Evolutionary conservation across 176 grass and related monocot genomes (phyloP), one percentile per base, ranked within the genome.

Genomic region (Olyra latifolia): DNA sequence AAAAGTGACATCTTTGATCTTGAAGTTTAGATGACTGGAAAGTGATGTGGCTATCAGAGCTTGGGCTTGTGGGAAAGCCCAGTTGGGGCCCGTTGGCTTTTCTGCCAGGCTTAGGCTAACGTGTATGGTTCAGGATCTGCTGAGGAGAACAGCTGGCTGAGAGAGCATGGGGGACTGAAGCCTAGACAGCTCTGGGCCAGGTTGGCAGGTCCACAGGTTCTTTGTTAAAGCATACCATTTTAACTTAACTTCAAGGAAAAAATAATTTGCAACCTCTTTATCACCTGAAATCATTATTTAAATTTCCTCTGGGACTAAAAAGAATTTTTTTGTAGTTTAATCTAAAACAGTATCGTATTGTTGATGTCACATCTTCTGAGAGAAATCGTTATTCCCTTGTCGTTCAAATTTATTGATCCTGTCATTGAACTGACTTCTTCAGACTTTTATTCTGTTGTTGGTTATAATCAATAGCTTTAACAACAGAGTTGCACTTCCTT

Each of bases 381-480:
- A 56, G 49, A 74, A 39, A 57, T 75, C 50, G 40, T 2, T 13
- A 25, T 75, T 25, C 35, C 8, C 0, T 13, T 12, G 3, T 57
- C 57, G 13, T 40, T 27, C 10, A 58, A 58, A 58, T 58, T 27
- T 58, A 22, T 59, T 11, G 23, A 59, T 59, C 4, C 25, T 27
- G 23, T 59, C 22, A 49, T 16, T 17, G 15, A 49, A 49, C 47
- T 0, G 47, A 14, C 47, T 10, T 20, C 46, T 50, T 50, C 16
- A 11, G 6, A n/a, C 16, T 53, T 53, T 53, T 53, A 50, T 71
- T 30, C 12, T 46, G 6, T 32, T 41, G 52, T 74, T 74, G 71
- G 52, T 39, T 74, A 55, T 73, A 76, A 16, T 42, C 56, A 76
- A 76, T 41, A 30, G 16, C 41, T 62, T 46, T 62, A 22, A 77